Evolutionary conservation across 495 filamentous ascomycete species (phyloP), one percentile per base, ranked within the genome.

Genomic region (Xylaria acuta): DNA sequence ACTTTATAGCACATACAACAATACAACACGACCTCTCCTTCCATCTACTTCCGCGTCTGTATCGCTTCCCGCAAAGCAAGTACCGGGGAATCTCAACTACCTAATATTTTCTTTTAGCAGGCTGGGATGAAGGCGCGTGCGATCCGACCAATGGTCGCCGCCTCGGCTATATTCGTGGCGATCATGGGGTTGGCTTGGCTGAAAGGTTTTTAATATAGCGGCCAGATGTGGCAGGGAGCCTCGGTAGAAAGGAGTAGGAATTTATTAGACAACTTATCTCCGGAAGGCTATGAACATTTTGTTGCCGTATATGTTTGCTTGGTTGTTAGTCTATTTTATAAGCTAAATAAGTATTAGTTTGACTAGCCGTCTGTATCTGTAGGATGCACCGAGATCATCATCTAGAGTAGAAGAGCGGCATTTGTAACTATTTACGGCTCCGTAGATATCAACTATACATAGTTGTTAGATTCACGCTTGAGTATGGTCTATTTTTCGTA

Each of bases 91-190:
- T n/a, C 30, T 12, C 30, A 60, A 60, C 58, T 38, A 12, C 58
- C 18, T 22, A 3, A n/a, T 60, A 60, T 60, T 60, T n/a, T n/a
- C n/a, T n/a, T 38, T 38, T 60, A 40, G 30, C 16, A 38, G 34
- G 32, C 34, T 38, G 14, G 34, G 58, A 22, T 38, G 58, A 60
- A 60, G 58, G 18, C 54, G 30, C 3, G 32, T 59, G 32, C 0
- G 54, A 59, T 36, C 58, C 34, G 34, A 22, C 58, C 58, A 60
- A 60, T 60, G 34, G 58, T 30, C 7, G 58, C 20, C n/a, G 8
- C 34, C 34, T 36, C 58, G 58, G 58, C 32, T 60, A 60, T 60
- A 60, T 60, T 60, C 58, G 22, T 7, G 34, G 58, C 58, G 58
- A 60, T 60, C 58, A 60, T 60, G 58, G 58, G 58, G 9, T 1